phyloP scores from a whole-genome alignment of 768 basidiomycete species.

The Baorangia bicolor region DNA sequence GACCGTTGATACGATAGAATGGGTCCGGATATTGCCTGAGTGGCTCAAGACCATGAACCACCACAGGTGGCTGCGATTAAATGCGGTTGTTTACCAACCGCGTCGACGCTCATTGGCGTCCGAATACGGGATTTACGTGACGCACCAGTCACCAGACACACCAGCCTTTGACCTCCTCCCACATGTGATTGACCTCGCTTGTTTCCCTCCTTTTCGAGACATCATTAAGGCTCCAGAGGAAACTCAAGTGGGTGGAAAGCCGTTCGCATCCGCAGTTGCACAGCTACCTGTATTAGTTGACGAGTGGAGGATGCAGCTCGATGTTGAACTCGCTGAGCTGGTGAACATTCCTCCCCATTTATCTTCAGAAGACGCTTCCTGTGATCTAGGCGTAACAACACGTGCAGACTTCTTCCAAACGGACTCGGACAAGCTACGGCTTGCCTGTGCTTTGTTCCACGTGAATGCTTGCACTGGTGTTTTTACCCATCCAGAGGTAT shows the following conservation, averaged over 20 bases:
- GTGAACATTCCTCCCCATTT: background rate
- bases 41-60: background rate
- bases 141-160: background rate
- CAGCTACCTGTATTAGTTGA: background rate
- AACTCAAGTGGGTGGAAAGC: background rate
- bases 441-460: slow-evolving; percentile 7
- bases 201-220: slow-evolving; percentile 1
- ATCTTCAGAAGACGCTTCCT: background rate
- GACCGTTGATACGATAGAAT: background rate
- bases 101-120: background rate
- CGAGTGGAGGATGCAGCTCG: slow-evolving; percentile 5
- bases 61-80: background rate
- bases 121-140: background rate
- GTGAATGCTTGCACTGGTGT: too few relatives aligned
- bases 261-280: slow-evolving; percentile 1
- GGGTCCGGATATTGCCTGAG: background rate
- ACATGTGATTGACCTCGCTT: slow-evolving; percentile 3
- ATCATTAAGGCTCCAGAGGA: slow-evolving; percentile 2
- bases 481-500: background rate
- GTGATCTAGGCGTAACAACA: too few relatives aligned
- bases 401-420: too few relatives aligned
- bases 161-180: background rate
- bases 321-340: background rate
- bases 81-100: background rate
- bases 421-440: background rate